phyloP scores from a whole-genome alignment of 1,284 basidiomycete genomes.

The Puccinia triticina region DNA sequence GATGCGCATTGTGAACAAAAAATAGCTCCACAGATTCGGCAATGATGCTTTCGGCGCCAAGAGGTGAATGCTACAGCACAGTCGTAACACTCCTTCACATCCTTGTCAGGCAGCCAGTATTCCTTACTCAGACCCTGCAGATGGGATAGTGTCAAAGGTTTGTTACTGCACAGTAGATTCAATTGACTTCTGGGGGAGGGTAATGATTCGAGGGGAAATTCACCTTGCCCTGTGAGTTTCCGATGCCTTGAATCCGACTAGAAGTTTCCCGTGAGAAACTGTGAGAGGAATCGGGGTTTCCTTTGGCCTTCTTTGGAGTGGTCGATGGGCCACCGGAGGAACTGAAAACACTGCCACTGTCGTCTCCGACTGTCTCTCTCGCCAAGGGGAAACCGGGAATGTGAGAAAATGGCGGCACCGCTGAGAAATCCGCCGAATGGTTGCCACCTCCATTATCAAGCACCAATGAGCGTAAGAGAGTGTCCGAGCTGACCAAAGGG shows the following conservation, averaged over 20 bases:
- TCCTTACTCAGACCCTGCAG: conserved; percentile 73
- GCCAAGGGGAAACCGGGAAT: conserved; percentile 47
- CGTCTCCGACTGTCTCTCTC: conserved; percentile 45
- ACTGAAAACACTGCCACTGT: conserved; percentile 43
- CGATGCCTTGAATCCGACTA: conserved; percentile 32
- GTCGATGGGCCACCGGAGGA: conserved; percentile 22
- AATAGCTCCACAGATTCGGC: conserved; percentile 76
- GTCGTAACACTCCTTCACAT: conserved; percentile 91
- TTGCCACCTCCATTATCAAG: conserved; percentile 8
- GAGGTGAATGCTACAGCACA: conserved; percentile 88
- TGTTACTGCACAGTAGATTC: not conserved
- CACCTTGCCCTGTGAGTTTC: conserved; percentile 25
- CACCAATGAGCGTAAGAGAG: conserved; percentile 24
- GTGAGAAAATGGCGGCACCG: conserved; percentile 42
- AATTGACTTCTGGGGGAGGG: not conserved
- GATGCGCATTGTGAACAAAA: conserved; percentile 60
- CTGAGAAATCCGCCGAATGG: conserved; percentile 25
- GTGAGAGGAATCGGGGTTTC: not conserved
- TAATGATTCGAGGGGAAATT: not conserved
- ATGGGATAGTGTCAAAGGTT: conserved; percentile 52
- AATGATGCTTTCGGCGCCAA: conserved; percentile 92
- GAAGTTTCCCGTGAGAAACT: conserved; percentile 2
- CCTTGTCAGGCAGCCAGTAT: conserved; percentile 98
- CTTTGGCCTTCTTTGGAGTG: not conserved
- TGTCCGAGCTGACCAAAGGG: conserved; percentile 36